phyloP scores from a whole-genome alignment of 1,284 basidiomycete genomes.

The Volvariella surrecta region DNA sequence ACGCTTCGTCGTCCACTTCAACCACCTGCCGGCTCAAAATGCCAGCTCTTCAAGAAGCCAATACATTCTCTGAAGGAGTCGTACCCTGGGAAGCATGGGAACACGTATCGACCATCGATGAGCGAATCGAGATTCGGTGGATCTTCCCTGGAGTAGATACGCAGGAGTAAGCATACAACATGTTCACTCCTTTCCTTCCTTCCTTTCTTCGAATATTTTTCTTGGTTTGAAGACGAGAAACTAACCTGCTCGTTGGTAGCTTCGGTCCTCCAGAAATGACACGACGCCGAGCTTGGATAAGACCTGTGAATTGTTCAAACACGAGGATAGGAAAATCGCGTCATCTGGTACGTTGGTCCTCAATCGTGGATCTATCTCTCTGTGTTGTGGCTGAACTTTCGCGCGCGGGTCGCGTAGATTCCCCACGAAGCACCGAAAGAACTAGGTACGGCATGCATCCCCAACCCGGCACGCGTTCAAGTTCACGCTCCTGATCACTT shows the following conservation, averaged over 20 bases:
- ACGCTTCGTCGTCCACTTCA: constrained; percentile 27
- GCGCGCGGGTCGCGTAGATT: not conserved
- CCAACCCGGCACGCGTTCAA: too few relatives aligned
- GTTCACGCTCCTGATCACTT: too few relatives aligned
- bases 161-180: constrained; percentile 25
- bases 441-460: constrained; percentile 4
- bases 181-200: constrained; percentile 1
- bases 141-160: constrained; percentile 42
- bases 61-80: constrained; percentile 39
- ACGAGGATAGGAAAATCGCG: constrained; percentile 16
- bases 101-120: constrained; percentile 38
- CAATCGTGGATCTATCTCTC: not conserved
- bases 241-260: constrained; percentile 8
- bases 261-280: constrained; percentile 16
- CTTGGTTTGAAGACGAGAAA: not conserved
- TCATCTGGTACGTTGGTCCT: constrained; percentile 14
- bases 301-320: constrained; percentile 17
- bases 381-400: too few relatives aligned
- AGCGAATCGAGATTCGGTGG: constrained; percentile 43
- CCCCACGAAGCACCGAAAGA: constrained; percentile 4
- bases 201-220: not conserved
- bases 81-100: constrained; percentile 33
- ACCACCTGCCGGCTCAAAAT: constrained; percentile 64
- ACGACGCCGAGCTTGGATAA: constrained; percentile 15
- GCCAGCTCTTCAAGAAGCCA: constrained; percentile 48